Conservation (phyloP, 2,329 filamentous ascomycete genomes). For the Albophoma yamanashiensis region DNA sequence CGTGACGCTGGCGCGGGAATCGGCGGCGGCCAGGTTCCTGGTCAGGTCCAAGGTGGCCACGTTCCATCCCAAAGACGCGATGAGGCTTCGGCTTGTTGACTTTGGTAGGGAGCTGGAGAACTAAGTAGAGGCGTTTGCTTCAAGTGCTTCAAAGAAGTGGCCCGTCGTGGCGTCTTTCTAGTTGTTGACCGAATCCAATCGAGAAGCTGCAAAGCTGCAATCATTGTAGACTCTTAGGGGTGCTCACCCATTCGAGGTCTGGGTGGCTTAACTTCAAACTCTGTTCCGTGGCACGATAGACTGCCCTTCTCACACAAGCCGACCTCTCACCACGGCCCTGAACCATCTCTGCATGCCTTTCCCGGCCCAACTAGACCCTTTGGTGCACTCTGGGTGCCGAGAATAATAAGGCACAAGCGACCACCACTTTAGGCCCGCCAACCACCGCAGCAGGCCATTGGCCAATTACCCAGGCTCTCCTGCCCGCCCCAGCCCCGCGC, state of each 20-base stretch:
- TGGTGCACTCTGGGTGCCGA: too few relatives aligned
- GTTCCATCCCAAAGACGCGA: constrained; percentile 55
- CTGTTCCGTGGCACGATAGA: not conserved
- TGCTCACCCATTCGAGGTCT: not conserved
- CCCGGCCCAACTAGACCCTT: not conserved
- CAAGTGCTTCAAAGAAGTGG: not conserved
- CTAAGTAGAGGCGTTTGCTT: constrained; percentile 19
- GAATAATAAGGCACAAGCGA: not conserved
- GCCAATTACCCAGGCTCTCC: not conserved
- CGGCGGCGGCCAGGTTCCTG: constrained; percentile 52
- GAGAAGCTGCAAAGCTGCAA: not conserved
- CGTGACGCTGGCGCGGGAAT: constrained; percentile 46
- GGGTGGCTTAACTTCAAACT: not conserved
- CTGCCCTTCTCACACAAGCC: not conserved
- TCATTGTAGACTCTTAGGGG: not conserved
- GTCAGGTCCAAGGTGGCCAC: constrained; percentile 55
- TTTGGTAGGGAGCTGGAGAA: constrained; percentile 53
- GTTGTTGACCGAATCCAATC: not conserved
- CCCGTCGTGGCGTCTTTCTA: not conserved
- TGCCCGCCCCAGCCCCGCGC: not conserved
- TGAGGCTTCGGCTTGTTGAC: constrained; percentile 46
- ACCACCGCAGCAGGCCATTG: not conserved
- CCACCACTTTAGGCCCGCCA: not conserved
- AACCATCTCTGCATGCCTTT: not conserved
- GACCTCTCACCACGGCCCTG: not conserved